Base-by-base conservation (phyloP, 1,284 basidiomycete genomes). In the Pascua guehoae region DNA sequence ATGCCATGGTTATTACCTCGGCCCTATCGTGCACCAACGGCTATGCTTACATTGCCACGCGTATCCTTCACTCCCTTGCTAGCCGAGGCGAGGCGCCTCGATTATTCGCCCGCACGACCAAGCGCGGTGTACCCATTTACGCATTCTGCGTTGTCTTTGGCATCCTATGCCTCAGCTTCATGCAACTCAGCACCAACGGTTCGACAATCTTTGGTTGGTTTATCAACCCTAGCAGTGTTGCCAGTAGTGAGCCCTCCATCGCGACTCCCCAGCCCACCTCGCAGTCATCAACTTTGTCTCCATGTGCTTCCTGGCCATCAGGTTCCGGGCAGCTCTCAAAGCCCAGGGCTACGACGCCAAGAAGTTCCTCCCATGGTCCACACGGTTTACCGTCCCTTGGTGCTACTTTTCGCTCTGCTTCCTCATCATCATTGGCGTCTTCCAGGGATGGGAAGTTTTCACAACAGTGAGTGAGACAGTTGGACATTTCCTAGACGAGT, bases 131-230 rank as follows among this genome's bases (percentile, higher is more conserved):
- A 1, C 92, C 92, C 1, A 84, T 83, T 53, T 78, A 85, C 14
- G 82, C 88, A 11, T 79, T 95, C 51, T 65, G 81, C 4, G 81
- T 87, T 64, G 85, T 84, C 64, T 79, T 85, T 9, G 61, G 78
- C n/a, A 89, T 96, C 68, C 60, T 77, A 56, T 65, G 74, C n/a
- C 72, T 82, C 38, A 74, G 87, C 2, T 94, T 77, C 69, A 83
- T 86, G 81, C 60, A 61, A 24, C 52, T 69, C n/a, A 58, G 53
- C 38, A 82, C 79, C 43, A 83, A 83, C 49, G 82, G 86, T 7
- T 85, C 86, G 41, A 79, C 73, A 43, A 88, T 91, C 44, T 90
- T 95, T 72, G 74, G 75, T 37, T 92, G 88, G 85, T 85, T 92
- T 64, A 62, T 62, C 60, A 62, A 64, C 54, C 50, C 61, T 40